Evolutionary conservation across 352 stramenopile species (phyloP).

Genomic region (Globisporangium ultimum): DNA sequence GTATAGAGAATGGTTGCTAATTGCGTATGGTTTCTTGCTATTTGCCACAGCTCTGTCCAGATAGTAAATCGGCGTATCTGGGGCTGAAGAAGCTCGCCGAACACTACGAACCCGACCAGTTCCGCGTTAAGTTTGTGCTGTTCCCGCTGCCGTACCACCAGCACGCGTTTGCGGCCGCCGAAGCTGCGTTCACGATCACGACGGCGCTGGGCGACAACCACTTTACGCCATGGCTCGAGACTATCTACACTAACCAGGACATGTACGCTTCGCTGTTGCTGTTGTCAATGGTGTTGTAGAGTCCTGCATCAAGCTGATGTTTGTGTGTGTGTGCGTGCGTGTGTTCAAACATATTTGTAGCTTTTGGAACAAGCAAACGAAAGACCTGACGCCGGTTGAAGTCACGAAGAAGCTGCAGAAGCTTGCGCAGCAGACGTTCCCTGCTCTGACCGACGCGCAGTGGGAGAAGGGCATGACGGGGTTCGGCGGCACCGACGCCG

Average conservation of each 20-base stretch:
- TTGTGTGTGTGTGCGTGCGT: no score
- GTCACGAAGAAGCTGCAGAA: constrained; percentile 53
- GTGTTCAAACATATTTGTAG: constrained; percentile 26
- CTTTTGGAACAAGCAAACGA: constrained; percentile 81
- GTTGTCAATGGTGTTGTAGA: no score
- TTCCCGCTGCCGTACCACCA: constrained; percentile 82
- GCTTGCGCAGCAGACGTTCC: constrained; percentile 67
- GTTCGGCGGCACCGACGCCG: constrained; percentile 66
- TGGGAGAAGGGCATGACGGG: constrained; percentile 74
- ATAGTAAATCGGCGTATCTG: constrained; percentile 67
- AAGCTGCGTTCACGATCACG: constrained; percentile 67
- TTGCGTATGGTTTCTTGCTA: no score
- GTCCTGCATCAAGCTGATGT: no score
- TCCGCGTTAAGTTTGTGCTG: constrained; percentile 69
- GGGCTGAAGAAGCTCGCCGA: constrained; percentile 56
- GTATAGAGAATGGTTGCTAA: no score
- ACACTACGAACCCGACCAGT: constrained; percentile 50
- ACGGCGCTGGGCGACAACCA: constrained; percentile 42
- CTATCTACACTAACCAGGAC: constrained; percentile 76
- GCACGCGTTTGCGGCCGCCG: constrained; percentile 61
- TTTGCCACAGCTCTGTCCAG: constrained; percentile 53
- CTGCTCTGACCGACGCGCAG: constrained; percentile 50
- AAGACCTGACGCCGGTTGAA: constrained; percentile 69
- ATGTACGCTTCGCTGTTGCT: constrained; percentile 29
- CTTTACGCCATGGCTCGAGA: constrained; percentile 76